Conservation (phyloP, 2,329 filamentous ascomycete genomes). For the Lasiodiplodia sp. region DNA sequence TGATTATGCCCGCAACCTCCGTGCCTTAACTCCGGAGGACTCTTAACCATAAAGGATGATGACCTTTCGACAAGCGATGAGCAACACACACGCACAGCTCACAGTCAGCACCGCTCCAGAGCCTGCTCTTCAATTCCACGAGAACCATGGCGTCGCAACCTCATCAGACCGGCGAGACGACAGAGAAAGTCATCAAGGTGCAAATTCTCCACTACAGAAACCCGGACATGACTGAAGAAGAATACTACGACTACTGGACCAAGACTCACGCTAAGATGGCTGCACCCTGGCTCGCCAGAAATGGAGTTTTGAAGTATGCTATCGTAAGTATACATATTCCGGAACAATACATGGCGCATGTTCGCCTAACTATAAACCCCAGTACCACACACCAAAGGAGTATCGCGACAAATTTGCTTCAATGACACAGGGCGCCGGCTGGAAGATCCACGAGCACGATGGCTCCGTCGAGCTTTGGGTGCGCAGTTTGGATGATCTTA, state of each 20-base stretch:
- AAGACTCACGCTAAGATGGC: slow-evolving; percentile 3
- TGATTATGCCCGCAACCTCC: not conserved
- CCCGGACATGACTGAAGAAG: not conserved
- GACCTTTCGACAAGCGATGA: not conserved
- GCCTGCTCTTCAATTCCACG: not conserved
- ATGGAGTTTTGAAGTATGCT: slow-evolving; percentile 6
- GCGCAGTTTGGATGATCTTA: slow-evolving; percentile 1
- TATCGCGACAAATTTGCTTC: not conserved
- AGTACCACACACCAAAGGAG: slow-evolving; percentile 7
- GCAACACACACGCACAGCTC: not conserved
- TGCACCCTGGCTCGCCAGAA: slow-evolving; percentile 6
- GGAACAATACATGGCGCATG: no score
- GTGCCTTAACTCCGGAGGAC: not conserved
- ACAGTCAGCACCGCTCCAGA: not conserved
- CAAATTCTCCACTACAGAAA: not conserved
- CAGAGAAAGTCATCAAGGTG: slow-evolving; percentile 12
- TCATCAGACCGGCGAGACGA: not conserved
- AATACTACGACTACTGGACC: slow-evolving; percentile 8
- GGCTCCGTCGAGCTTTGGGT: slow-evolving; percentile 3
- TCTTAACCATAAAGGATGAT: not conserved
- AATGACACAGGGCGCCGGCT: not conserved
- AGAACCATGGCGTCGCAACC: not conserved
- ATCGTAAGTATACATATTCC: not conserved
- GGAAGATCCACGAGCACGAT: slow-evolving; percentile 4
- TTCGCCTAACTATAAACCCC: no score